These are phyloP conservation scores for Euclidium syriacum DNA, from an alignment of 345 rosid genomes.

Conservation along the genomic window DNA sequence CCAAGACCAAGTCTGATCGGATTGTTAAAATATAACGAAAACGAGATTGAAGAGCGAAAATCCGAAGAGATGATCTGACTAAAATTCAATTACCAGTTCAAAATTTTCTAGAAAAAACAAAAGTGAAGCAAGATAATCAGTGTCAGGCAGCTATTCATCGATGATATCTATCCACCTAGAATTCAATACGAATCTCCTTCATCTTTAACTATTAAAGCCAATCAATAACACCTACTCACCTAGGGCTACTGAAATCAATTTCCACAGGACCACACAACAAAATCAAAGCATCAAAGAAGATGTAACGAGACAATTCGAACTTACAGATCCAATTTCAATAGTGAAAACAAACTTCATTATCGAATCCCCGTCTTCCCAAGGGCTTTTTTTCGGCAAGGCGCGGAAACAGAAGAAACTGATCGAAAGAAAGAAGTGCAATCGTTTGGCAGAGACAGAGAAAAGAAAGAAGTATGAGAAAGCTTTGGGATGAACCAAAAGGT, in stretches of 20 bases:
- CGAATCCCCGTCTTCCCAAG: background rate
- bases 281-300: background rate
- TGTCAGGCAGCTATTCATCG: background rate
- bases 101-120: background rate
- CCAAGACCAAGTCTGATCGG: background rate
- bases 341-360: slow-evolving; percentile 38
- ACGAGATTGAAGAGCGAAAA: background rate
- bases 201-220: background rate
- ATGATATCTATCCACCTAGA: background rate
- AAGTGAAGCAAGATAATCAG: background rate
- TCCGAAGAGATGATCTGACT: background rate
- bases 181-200: background rate
- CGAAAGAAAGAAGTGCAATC: too few species aligned
- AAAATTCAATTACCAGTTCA: background rate
- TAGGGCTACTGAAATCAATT: background rate
- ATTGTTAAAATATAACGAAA: background rate
- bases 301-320: slow-evolving; percentile 2
- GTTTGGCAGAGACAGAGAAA: too few species aligned
- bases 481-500: too few species aligned
- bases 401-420: background rate
- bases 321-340: slow-evolving; percentile 36
- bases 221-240: background rate
- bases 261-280: background rate
- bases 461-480: too few species aligned
- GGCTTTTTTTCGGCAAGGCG: background rate